A percentile compares a stretch with the other conserved stretches of the same genome.
Evolutionary conservation across 768 basidiomycete genomes (phyloP).

Genomic region (Pholiota conissans): DNA sequence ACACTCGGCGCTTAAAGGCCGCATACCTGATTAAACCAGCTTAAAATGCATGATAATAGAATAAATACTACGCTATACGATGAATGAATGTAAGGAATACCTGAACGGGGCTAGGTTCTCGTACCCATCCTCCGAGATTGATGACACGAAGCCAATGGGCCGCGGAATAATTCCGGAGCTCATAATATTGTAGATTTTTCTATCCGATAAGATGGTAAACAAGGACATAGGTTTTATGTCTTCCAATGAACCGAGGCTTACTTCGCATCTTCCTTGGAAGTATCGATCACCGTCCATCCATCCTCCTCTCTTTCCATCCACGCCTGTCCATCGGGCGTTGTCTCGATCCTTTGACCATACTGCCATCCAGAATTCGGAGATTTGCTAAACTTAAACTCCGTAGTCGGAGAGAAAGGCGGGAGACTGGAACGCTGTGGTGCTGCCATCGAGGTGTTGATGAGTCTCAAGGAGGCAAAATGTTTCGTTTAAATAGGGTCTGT

Average conservation of each 20-base stretch:
- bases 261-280: constrained; percentile 33
- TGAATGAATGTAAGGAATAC: too few relatives aligned
- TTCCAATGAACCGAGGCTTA: too few relatives aligned
- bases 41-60: constrained; percentile 22
- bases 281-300: constrained; percentile 39
- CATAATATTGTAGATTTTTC: constrained; percentile 45
- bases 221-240: too few relatives aligned
- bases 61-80: too few relatives aligned
- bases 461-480: too few relatives aligned
- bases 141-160: constrained; percentile 72
- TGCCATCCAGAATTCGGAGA: constrained; percentile 41
- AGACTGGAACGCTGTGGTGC: constrained; percentile 3
- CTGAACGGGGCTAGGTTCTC: constrained; percentile 65
- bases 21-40: constrained; percentile 43
- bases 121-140: constrained; percentile 48
- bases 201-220: constrained; percentile 13
- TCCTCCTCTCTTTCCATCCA: constrained; percentile 45
- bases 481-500: too few relatives aligned
- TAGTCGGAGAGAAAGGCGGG: constrained; percentile 20
- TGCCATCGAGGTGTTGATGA: too few relatives aligned
- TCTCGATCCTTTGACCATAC: constrained; percentile 32
- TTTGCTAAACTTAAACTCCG: constrained; percentile 28
- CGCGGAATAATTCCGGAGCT: constrained; percentile 60
- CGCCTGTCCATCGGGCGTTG: constrained; percentile 33
- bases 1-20: too few relatives aligned